phyloP scores from a whole-genome alignment of 164 flowering plant genomes.

The Dillenia suffruticosa region DNA sequence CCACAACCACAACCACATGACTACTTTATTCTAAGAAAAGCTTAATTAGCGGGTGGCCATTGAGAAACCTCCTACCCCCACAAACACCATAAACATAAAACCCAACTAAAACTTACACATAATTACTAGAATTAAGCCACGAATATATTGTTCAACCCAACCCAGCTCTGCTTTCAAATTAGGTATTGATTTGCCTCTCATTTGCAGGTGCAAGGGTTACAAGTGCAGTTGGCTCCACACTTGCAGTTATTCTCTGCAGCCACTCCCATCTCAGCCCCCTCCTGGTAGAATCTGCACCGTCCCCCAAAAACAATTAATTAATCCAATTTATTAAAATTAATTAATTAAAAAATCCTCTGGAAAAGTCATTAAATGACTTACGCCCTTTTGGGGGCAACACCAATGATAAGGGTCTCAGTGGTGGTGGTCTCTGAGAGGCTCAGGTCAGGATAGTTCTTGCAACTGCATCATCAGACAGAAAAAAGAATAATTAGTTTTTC shows the following conservation, averaged over 20 bases:
- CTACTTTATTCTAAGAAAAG: too few relatives aligned
- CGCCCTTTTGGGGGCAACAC: conserved; percentile 41
- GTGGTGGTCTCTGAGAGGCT: conserved; percentile 29
- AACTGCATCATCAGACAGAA: conserved; percentile 27
- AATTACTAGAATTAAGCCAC: neutral
- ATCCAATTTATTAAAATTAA: neutral
- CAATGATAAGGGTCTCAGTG: conserved; percentile 31
- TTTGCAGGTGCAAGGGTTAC: conserved; percentile 53
- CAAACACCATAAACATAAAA: too few relatives aligned
- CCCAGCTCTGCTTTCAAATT: neutral
- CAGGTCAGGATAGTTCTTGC: conserved; percentile 49
- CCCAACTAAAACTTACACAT: neutral
- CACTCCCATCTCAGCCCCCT: conserved; percentile 34
- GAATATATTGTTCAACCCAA: neutral
- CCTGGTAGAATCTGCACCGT: conserved; percentile 29
- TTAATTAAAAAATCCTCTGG: neutral
- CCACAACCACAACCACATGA: too few relatives aligned
- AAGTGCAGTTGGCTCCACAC: conserved; percentile 47
- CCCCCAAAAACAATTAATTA: neutral
- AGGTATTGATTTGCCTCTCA: conserved; percentile 12
- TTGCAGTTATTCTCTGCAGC: conserved; percentile 46
- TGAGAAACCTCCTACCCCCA: too few relatives aligned
- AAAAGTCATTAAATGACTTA: conserved; percentile 5
- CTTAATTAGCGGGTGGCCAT: too few relatives aligned
- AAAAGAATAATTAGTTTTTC: neutral